phyloP scores from a whole-genome alignment of 116 monocot species.

The Dioscorea cayenensis region DNA sequence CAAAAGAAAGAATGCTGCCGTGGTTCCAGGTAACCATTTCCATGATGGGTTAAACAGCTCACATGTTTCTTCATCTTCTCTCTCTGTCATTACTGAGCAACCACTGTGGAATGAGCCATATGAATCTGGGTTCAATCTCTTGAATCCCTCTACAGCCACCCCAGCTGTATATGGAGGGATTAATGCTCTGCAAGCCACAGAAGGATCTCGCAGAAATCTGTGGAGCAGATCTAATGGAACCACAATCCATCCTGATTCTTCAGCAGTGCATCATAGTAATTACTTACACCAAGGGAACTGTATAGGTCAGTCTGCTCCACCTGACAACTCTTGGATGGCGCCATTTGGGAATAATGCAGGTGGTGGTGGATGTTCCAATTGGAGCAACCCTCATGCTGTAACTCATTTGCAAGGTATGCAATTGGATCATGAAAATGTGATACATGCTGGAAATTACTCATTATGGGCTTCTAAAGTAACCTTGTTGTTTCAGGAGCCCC shows the following conservation, averaged over 20 bases:
- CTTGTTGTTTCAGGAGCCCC: too few relatives aligned
- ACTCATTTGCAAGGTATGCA: constrained; percentile 28
- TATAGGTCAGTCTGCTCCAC: constrained; percentile 28
- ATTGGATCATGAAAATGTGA: neutral
- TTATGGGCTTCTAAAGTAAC: neutral
- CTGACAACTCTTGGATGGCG: constrained; percentile 25
- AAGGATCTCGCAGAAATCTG: constrained; percentile 33
- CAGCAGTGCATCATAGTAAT: constrained; percentile 29
- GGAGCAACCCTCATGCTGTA: constrained; percentile 21
- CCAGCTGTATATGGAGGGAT: constrained; percentile 19
- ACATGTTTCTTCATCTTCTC: constrained; percentile 15
- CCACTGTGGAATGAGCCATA: constrained; percentile 20
- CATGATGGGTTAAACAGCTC: constrained; percentile 19
- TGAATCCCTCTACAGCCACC: constrained; percentile 17
- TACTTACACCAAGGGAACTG: constrained; percentile 27
- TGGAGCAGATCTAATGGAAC: constrained; percentile 13
- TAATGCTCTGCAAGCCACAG: constrained; percentile 14
- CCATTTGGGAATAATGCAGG: constrained; percentile 23
- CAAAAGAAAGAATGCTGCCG: constrained; percentile 42
- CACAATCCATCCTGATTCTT: constrained; percentile 23
- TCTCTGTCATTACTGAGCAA: constrained; percentile 15
- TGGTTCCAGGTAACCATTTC: constrained; percentile 15
- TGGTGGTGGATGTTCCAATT: constrained; percentile 13
- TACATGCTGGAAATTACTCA: neutral
- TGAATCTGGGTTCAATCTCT: constrained; percentile 11